A percentile compares a stretch with the other conserved stretches of the same genome.
phyloP scores from a whole-genome alignment of 2,329 filamentous ascomycete species.

The Talaromyces sp. region DNA sequence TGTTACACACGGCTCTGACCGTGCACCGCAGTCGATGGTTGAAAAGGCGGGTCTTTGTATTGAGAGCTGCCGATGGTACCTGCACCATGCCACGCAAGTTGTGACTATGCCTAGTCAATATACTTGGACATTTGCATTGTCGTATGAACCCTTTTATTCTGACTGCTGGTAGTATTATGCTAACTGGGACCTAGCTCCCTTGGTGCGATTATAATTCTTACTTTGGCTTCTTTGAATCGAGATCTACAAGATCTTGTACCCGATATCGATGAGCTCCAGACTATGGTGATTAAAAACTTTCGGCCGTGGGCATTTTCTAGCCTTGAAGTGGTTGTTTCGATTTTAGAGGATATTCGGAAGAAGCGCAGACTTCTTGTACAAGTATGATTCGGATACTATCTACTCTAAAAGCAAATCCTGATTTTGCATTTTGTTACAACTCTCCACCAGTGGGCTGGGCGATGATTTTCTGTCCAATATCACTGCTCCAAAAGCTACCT shows the following conservation, averaged over 20 bases:
- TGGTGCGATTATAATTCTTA: conserved; percentile 27
- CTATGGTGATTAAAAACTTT: conserved; percentile 2
- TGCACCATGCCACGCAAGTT: conserved; percentile 23
- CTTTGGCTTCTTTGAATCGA: conserved; percentile 24
- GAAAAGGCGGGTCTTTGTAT: conserved; percentile 27
- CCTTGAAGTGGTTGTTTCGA: conserved; percentile 3
- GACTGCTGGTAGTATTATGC: not conserved
- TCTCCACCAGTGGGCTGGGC: conserved; percentile 27
- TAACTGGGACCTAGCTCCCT: conserved; percentile 18
- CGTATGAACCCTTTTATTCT: conserved; percentile 15
- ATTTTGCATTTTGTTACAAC: conserved; percentile 7
- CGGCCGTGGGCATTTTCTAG: conserved; percentile 3
- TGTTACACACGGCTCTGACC: conserved; percentile 13
- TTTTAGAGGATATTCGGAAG: conserved; percentile 5
- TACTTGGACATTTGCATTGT: conserved; percentile 31
- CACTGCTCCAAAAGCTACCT: conserved; percentile 27
- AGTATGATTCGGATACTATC: not conserved
- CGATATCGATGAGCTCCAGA: conserved; percentile 24
- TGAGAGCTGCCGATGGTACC: conserved; percentile 26
- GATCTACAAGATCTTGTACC: conserved; percentile 22
- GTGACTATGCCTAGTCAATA: conserved; percentile 26
- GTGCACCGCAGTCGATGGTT: conserved; percentile 17
- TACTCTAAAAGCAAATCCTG: not conserved
- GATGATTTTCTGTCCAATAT: conserved; percentile 25
- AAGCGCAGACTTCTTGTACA: conserved; percentile 6